phyloP scores from a whole-genome alignment of 1,284 basidiomycete species.

The Cystobasidiaceae sp. region DNA sequence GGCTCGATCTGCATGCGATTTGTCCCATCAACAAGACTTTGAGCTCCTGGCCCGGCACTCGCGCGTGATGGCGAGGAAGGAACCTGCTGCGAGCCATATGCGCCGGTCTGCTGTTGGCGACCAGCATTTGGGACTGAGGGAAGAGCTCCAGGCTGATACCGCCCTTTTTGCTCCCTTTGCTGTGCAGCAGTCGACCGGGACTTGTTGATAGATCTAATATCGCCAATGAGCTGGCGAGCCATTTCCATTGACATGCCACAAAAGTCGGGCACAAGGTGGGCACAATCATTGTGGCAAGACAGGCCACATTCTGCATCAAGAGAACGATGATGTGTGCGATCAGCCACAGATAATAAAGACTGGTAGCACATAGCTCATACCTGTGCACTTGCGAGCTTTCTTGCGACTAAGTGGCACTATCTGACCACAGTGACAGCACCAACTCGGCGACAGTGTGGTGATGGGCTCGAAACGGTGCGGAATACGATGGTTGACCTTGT shows the following conservation, averaged over 20 bases:
- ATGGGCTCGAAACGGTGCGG: conserved; percentile 97
- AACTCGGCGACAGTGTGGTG: conserved; percentile 95
- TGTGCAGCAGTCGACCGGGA: conserved; percentile 38
- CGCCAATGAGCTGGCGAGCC: conserved; percentile 84
- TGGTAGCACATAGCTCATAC: conserved; percentile 38
- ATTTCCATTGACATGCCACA: conserved; percentile 99
- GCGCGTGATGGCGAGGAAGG: conserved; percentile 18
- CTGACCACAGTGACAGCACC: conserved; percentile 99
- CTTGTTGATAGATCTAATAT: conserved; percentile 66
- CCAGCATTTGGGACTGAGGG: background rate
- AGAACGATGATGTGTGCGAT: background rate
- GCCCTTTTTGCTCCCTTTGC: conserved; percentile 30
- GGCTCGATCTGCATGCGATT: conserved; percentile 18
- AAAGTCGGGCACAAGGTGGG: conserved; percentile 97
- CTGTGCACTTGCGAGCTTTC: conserved; percentile 86
- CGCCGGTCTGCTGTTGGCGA: too few relatives aligned
- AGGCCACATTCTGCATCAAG: conserved; percentile 74
- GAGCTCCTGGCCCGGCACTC: background rate
- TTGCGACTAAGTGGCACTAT: conserved; percentile 96
- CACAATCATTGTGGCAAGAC: conserved; percentile 96
- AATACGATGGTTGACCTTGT: conserved; percentile 99
- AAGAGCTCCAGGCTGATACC: background rate
- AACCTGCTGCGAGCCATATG: conserved; percentile 1
- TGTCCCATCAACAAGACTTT: conserved; percentile 2
- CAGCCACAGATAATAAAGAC: background rate